phyloP scores from a whole-genome alignment of 208 protist species.

The Vickermania spadyakhi region DNA sequence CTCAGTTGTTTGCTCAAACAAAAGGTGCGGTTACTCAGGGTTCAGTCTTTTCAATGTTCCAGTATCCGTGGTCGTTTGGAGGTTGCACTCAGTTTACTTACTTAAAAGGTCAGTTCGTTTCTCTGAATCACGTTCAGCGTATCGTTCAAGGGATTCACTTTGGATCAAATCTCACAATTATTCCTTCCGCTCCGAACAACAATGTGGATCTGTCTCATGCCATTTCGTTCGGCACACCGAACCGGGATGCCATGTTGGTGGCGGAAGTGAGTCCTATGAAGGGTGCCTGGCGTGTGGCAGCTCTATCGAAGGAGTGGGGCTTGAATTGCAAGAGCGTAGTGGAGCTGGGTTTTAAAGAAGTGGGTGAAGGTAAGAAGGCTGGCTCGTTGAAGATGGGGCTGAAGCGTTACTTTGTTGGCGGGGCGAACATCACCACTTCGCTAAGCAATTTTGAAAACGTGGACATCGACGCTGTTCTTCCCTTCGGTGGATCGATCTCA shows the following conservation, averaged over 20 bases:
- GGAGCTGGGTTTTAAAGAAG: conserved; percentile 72
- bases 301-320: conserved; percentile 53
- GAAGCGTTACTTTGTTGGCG: conserved; percentile 58
- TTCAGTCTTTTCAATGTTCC: conserved; percentile 74
- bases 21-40: conserved; percentile 70
- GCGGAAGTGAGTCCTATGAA: conserved; percentile 64
- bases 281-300: conserved; percentile 73
- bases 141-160: conserved; percentile 76
- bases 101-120: conserved; percentile 70
- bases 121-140: conserved; percentile 68
- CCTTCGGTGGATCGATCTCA: conserved; percentile 66
- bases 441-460: conserved; percentile 48
- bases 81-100: conserved; percentile 83
- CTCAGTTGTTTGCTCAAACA: conserved; percentile 84
- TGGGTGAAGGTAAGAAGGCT: conserved; percentile 39
- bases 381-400: conserved; percentile 63
- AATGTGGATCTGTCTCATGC: conserved; percentile 61
- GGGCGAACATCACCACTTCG: conserved; percentile 39
- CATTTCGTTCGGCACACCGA: conserved; percentile 38
- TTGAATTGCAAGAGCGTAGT: conserved; percentile 52
- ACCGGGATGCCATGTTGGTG: conserved; percentile 41
- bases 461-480: conserved; percentile 60
- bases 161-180: conserved; percentile 55
- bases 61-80: conserved; percentile 79
- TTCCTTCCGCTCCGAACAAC: conserved; percentile 33